Base-by-base conservation (phyloP, 306 rosid species). In the Vicia faba region DNA sequence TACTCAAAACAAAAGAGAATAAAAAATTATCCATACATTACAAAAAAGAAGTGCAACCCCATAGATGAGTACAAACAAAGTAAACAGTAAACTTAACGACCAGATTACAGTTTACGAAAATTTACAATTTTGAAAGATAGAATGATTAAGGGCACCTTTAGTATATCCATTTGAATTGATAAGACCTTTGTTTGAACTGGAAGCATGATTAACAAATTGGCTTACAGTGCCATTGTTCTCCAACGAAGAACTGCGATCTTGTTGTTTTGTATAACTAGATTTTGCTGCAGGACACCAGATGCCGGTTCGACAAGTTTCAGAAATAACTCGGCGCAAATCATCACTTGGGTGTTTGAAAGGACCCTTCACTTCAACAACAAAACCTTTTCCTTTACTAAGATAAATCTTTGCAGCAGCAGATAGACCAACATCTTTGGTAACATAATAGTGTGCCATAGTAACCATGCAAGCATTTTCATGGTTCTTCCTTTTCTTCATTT, bases 311-410 rank as follows among this genome's bases (percentile, higher is more conserved):
- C 5, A 11, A 43, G 49, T 43, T 43, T 43, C 49, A 43, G 49
- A 16, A 4, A 43, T 13, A 43, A 43, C 49, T 5, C 18, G 16
- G 3, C 49, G 49, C 5, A 43, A 4, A 43, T 43, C 49, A 43
- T 13, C 49, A 13, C 49, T 43, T 43, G 15, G 49, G 0, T 71
- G 81, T 33, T 70, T 71, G 18, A 23, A 15, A 38, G 81, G 81
- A 33, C 77, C 64, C 13, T 70, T 48, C 39, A 64, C 40, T 48
- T 70, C 73, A 56, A 77, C 57, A 28, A 8, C 40, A 48, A 70
- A 70, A 13, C 58, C 11, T 25, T 19, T 36, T 4, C 29, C 53
- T 71, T 48, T 64, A 11, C 23, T 55, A 26, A 39, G 61, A 28
- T 0, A 15, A n/a, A 77, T 48, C 15, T 71, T 71, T 11, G 73